Evolutionary conservation across 805 yeast genomes (phyloP).

Genomic region (Maudiozyma saulgeensis): DNA sequence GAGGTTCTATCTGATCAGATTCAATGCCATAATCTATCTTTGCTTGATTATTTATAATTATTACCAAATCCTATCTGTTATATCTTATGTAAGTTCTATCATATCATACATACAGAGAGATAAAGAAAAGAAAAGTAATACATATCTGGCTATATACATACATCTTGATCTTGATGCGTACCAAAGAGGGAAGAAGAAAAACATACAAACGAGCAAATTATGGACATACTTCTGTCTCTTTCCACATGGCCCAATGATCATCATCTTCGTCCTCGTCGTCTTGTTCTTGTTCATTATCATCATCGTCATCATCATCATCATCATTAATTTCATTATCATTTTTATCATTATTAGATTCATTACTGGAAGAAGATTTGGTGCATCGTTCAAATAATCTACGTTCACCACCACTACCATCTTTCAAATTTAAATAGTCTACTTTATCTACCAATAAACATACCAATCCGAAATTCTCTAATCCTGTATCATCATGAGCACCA

Average conservation of each 20-base stretch:
- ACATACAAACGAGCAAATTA: slow-evolving; percentile 15
- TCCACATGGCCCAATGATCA: slow-evolving; percentile 49
- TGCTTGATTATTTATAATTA: too few relatives aligned
- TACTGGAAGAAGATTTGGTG: slow-evolving; percentile 26
- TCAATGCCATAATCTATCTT: too few relatives aligned
- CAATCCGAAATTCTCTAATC: slow-evolving; percentile 57
- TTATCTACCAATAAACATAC: slow-evolving; percentile 59
- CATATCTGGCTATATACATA: neutral
- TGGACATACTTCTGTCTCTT: slow-evolving; percentile 72
- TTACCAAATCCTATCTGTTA: too few relatives aligned
- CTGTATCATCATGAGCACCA: slow-evolving; percentile 57
- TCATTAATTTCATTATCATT: neutral
- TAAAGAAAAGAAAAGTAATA: too few relatives aligned
- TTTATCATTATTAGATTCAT: neutral
- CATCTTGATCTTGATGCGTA: neutral
- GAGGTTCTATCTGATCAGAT: too few relatives aligned
- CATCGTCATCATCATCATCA: slow-evolving; percentile 1
- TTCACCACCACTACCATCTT: slow-evolving; percentile 33
- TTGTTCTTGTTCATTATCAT: slow-evolving; percentile 1
- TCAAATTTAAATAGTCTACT: slow-evolving; percentile 60
- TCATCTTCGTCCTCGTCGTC: neutral
- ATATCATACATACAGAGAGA: too few relatives aligned
- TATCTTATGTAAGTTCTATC: too few relatives aligned
- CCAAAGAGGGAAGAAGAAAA: neutral
- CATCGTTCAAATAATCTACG: slow-evolving; percentile 14